Percentiles rank a stretch among this genome's conserved stretches.
Evolutionary conservation across 495 filamentous ascomycete genomes (phyloP).

Genomic region (Neurospora sp.): DNA sequence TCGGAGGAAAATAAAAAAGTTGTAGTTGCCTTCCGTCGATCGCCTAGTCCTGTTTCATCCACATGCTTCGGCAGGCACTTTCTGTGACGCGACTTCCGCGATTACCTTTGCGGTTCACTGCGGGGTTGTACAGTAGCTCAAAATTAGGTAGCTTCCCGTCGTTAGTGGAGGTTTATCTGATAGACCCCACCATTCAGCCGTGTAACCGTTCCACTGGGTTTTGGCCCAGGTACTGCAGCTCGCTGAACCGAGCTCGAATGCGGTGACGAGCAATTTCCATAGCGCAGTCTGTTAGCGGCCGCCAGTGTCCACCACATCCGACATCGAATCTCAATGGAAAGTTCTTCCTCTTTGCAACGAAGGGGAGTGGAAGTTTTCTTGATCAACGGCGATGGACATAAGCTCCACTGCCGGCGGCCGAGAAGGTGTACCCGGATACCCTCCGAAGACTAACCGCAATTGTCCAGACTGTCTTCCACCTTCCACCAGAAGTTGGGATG

Average conservation of each 20-base stretch:
- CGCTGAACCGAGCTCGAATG: neutral
- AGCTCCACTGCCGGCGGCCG: neutral
- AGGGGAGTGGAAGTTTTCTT: neutral
- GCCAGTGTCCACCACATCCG: neutral
- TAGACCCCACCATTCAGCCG: neutral
- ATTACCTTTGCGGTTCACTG: neutral
- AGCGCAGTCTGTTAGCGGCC: neutral
- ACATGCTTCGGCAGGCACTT: neutral
- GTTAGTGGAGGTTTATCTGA: neutral
- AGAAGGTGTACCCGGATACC: neutral
- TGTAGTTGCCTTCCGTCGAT: neutral
- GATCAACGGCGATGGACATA: neutral
- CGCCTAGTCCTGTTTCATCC: neutral
- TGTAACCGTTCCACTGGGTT: neutral
- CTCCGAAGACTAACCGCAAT: neutral
- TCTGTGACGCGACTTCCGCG: neutral
- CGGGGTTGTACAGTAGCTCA: neutral
- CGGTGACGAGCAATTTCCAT: neutral
- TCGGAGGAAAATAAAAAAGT: neutral
- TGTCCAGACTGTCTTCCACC: neutral
- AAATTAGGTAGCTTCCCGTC: neutral
- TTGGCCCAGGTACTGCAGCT: neutral
- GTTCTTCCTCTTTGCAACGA: neutral
- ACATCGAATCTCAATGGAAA: neutral
- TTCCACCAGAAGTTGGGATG: neutral